Base-by-base conservation (phyloP, 805 yeast species). In the Cyberlindnera saturnus region DNA sequence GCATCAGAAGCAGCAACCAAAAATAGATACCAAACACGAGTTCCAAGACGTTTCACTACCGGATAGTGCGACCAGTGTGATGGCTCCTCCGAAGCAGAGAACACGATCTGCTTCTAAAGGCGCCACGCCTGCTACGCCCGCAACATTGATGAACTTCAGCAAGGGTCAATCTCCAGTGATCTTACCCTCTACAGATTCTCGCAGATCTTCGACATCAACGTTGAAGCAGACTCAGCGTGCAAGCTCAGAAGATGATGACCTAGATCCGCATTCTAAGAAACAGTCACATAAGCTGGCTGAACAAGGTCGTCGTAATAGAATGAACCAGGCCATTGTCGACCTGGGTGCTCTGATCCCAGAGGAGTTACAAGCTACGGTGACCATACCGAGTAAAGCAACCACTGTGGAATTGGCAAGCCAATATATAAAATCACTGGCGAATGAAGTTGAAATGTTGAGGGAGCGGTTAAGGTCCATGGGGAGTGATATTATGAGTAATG, bases 231-330 rank as follows among this genome's bases (percentile, higher is more conserved):
- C 32, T 18, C n/a, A 29, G 32, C 18, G 35, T 17, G 18, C 14
- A 15, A 33, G 18, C 14, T 15, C 23, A 33, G 44, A 46, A 6
- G 50, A 46, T 14, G 48, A 47, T n/a, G 57, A 44, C 18, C 43
- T 23, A 29, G 44, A 46, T 10, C 46, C 45, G 15, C 46, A 41
- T 34, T 18, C 52, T 30, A 61, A 62, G 44, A 67, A 65, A 37
- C 63, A 66, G 23, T 62, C 67, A 1, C 99, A 91, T 63, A 90
- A 91, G 60, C 73, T 87, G 14, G 98, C 99, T 0, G 99, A 91
- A 64, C 97, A 93, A 63, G 98, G 96, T 14, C 74, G 99, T 41
- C 75, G 99, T 53, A 90, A 91, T 61, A 72, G 99, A 49, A 84
- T 91, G 82, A 93, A 93, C 61, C 66, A 71, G 43, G 98, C 97